Evolutionary conservation across 352 stramenopile species (phyloP), one percentile per base, ranked within the genome.

Genomic region (Pythium phragmitis): DNA sequence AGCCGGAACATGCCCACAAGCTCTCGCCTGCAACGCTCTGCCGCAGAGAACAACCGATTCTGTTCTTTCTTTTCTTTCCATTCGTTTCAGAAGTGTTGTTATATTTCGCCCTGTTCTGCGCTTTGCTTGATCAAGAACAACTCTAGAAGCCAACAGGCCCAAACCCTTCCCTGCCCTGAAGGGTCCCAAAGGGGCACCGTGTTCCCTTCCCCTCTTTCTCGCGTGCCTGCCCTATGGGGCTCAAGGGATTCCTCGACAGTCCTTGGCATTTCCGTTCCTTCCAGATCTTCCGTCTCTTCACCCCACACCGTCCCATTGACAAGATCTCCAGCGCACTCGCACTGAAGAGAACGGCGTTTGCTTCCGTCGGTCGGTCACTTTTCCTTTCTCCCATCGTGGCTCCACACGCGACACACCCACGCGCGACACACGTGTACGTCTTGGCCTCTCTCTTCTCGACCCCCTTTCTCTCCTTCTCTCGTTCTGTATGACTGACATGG

Each of bases 61-160:
- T 5, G 26, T 30, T 58, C 48, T 58, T 65, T 65, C 58, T 65
- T 65, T 65, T 46, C 47, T 65, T 65, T 65, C 58, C 58, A 50
- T 65, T 58, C 28, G 58, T 65, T 65, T 65, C 58, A 65, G 58
- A 53, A 36, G 26, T 4, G 7, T 14, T 11, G 58, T 58, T 57
- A 65, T 65, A 53, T 65, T 65, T 65, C 58, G 2, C 9, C 4
- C 2, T 50, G 8, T 50, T 42, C 37, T 4, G 37, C 37, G 14
- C 14, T 12, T 42, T 17, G 37, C 14, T 42, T 12, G 34, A 57
- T 11, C 21, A 21, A 21, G 21, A 21, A 21, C 21, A 21, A 21
- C 21, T 21, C 23, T 45, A 55, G 39, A 33, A 9, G 34, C 56
- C 8, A 6, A 4, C 30, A 1, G 17, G 2, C 57, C 57, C 57